Evolutionary conservation across 192 early-diverging fungal species (phyloP).

Genomic region (Coemansia asiatica): DNA sequence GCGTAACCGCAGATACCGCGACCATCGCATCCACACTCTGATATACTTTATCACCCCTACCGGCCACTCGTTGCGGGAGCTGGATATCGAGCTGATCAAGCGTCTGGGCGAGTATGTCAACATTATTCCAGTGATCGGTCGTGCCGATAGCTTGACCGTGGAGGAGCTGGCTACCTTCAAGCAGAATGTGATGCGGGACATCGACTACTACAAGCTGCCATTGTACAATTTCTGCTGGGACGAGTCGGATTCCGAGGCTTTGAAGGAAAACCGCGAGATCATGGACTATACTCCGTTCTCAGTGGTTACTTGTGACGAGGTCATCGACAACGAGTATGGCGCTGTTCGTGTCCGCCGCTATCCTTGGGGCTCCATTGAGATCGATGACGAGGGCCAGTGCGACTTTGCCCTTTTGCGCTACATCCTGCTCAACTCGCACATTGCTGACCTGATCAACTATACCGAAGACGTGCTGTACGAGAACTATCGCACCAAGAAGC

Average conservation of each 20-base stretch:
- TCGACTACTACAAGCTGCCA: slow-evolving; percentile 94
- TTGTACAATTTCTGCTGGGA: slow-evolving; percentile 99
- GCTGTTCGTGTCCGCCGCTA: slow-evolving; percentile 89
- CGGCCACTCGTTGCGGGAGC: slow-evolving; percentile 93
- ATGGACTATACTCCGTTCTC: slow-evolving; percentile 87
- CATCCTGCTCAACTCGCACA: slow-evolving; percentile 90
- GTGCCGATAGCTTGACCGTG: slow-evolving; percentile 86
- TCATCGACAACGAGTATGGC: slow-evolving; percentile 75
- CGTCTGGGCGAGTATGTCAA: slow-evolving; percentile 91
- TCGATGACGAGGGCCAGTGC: slow-evolving; percentile 93
- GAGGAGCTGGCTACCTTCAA: slow-evolving; percentile 85
- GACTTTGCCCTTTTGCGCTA: slow-evolving; percentile 94
- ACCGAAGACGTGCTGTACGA: slow-evolving; percentile 95
- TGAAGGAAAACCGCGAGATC: slow-evolving; percentile 97
- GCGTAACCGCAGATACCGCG: slow-evolving; percentile 85
- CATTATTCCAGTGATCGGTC: slow-evolving; percentile 93
- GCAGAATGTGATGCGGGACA: slow-evolving; percentile 94
- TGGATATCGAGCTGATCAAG: slow-evolving; percentile 91
- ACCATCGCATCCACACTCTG: slow-evolving; percentile 94
- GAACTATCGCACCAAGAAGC: slow-evolving; percentile 90
- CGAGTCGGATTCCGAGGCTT: slow-evolving; percentile 96
- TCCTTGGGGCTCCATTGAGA: slow-evolving; percentile 95
- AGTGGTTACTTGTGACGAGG: slow-evolving; percentile 87
- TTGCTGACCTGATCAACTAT: slow-evolving; percentile 95
- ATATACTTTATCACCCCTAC: slow-evolving; percentile 98